Evolutionary conservation across 1,139 yeast species (phyloP).

Genomic region (Suhomyces chickasaworum): DNA sequence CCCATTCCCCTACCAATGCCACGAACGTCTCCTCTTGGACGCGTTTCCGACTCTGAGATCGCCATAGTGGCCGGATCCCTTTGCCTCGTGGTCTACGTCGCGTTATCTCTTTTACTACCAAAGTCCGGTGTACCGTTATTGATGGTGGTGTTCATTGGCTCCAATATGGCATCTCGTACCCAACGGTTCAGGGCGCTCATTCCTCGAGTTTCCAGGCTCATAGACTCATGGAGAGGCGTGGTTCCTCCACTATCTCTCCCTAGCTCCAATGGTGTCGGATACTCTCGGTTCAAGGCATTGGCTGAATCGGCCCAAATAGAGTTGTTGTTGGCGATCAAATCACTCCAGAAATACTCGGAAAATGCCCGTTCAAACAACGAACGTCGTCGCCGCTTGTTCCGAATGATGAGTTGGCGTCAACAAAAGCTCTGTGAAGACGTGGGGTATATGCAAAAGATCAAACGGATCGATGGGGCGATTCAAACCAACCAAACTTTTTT

Average conservation of each 20-base stretch:
- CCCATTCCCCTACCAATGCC: slow-evolving; percentile 1
- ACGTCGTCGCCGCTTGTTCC: slow-evolving; percentile 47
- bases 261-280: slow-evolving; percentile 13
- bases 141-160: slow-evolving; percentile 31
- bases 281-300: slow-evolving; percentile 20
- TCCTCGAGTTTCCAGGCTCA: slow-evolving; percentile 7
- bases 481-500: slow-evolving; percentile 49
- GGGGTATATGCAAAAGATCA: slow-evolving; percentile 58
- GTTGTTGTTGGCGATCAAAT: slow-evolving; percentile 51
- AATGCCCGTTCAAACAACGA: slow-evolving; percentile 47
- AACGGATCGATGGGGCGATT: slow-evolving; percentile 46
- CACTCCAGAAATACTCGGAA: slow-evolving; percentile 49
- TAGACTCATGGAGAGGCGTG: slow-evolving; percentile 6
- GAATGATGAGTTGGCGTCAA: slow-evolving; percentile 56
- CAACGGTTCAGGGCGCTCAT: slow-evolving; percentile 19
- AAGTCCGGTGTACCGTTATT: slow-evolving; percentile 32
- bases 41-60: slow-evolving; percentile 16
- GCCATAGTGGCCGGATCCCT: slow-evolving; percentile 14
- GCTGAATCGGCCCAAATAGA: slow-evolving; percentile 30
- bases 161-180: slow-evolving; percentile 38
- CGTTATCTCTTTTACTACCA: slow-evolving; percentile 14
- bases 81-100: slow-evolving; percentile 18
- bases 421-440: slow-evolving; percentile 53
- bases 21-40: not conserved
- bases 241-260: slow-evolving; percentile 5